Evolutionary conservation across 768 basidiomycete species (phyloP).

Genomic region (Zangia roseola): DNA sequence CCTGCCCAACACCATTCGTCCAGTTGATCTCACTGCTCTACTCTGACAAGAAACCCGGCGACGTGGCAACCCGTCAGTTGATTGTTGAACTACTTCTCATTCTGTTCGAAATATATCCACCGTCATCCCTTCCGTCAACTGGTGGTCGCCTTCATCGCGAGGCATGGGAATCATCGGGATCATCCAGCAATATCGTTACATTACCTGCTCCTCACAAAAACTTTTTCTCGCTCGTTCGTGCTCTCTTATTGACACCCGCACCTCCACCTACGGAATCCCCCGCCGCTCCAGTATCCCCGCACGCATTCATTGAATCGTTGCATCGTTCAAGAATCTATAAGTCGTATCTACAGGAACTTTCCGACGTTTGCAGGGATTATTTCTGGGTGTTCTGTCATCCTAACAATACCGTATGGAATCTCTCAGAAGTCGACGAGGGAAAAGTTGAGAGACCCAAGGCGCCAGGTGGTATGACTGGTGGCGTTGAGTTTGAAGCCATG

Average conservation of each 20-base stretch:
- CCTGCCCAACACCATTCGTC: slow-evolving; percentile 83
- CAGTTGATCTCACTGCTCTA: slow-evolving; percentile 84
- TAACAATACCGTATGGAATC: slow-evolving; percentile 87
- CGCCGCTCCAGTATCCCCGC: slow-evolving; percentile 60
- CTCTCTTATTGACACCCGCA: slow-evolving; percentile 70
- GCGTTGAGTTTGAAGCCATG: slow-evolving; percentile 98
- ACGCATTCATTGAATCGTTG: slow-evolving; percentile 76
- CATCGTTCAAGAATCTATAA: slow-evolving; percentile 75
- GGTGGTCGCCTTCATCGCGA: slow-evolving; percentile 42
- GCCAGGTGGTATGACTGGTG: slow-evolving; percentile 97
- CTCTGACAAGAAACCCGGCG: slow-evolving; percentile 98
- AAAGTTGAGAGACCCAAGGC: slow-evolving; percentile 89
- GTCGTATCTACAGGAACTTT: slow-evolving; percentile 78
- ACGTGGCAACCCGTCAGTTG: slow-evolving; percentile 84
- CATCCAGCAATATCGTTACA: slow-evolving; percentile 52
- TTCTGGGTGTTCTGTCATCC: slow-evolving; percentile 98
- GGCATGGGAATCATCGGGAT: slow-evolving; percentile 54
- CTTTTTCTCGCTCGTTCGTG: slow-evolving; percentile 70
- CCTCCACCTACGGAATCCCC: slow-evolving; percentile 65
- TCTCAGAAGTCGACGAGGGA: slow-evolving; percentile 78
- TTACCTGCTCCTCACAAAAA: slow-evolving; percentile 74
- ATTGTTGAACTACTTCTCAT: slow-evolving; percentile 86
- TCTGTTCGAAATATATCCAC: slow-evolving; percentile 86
- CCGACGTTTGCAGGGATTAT: slow-evolving; percentile 89
- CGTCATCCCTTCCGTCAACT: slow-evolving; percentile 59